Base-by-base conservation (phyloP, 2,329 filamentous ascomycete species). In the Helotiales sp. region DNA sequence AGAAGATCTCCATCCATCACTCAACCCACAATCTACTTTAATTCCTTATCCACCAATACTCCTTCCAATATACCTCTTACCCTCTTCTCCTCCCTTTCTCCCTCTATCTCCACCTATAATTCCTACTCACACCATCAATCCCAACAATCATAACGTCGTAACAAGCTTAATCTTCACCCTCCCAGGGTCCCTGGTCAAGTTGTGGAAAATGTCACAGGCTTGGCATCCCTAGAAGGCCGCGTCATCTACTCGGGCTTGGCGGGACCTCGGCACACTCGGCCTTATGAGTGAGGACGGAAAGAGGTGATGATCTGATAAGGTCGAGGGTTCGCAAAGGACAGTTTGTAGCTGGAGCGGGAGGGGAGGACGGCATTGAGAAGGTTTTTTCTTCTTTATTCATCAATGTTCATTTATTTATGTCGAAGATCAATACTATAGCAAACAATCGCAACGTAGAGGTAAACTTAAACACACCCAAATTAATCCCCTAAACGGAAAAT, bases 121-220 rank as follows among this genome's bases (percentile, higher is more conserved):
- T 19, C 15, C 36, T 5, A 12, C 40, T 44, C 40, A 44, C 22
- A 44, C 27, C 22, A 44, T 44, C 27, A 44, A 44, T 44, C 40
- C 40, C 27, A 19, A 24, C 13, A 24, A 44, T 57, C 54, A 57
- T 57, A 57, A 56, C 34, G 47, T 57, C 48, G 47, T 57, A 57
- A 57, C 47, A 55, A 52, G 48, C 54, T 57, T 57, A 57, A 57
- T 56, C 44, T 17, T 25, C 38, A 12, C 36, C 42, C 25, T 40
- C 22, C 25, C 15, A 19, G 33, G 51, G 51, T 9, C 25, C 25
- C 30, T 49, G n/a, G n/a, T n/a, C n/a, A n/a, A n/a, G n/a, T n/a
- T n/a, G n/a, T n/a, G n/a, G n/a, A n/a, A n/a, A n/a, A n/a, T 25
- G 40, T 25, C 9, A 22, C 12, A 29, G 38, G 30, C 24, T 47